These are phyloP conservation scores for Rhynchosporium graminicola DNA, from an alignment of 2,329 filamentous ascomycete genomes.

Conservation along the genomic window DNA sequence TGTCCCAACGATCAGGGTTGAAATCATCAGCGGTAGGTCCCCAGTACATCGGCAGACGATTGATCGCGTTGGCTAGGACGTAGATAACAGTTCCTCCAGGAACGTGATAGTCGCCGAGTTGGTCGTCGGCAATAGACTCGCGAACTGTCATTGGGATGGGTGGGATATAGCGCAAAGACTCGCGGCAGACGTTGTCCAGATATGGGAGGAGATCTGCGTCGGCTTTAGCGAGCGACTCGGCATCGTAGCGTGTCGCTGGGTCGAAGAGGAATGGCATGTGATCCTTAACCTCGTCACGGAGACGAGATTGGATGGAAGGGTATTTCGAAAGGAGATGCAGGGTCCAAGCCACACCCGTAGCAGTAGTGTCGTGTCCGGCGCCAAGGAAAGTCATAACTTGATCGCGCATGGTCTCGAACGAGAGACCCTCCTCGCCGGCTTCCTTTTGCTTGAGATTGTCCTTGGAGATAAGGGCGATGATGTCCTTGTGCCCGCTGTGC, in stretches of 20 bases:
- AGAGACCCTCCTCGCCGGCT: conserved; percentile 70
- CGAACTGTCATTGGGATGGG: conserved; percentile 50
- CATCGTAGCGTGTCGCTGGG: conserved; percentile 38
- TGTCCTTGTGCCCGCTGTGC: conserved; percentile 62
- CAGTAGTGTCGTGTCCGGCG: conserved; percentile 54
- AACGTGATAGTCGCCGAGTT: conserved; percentile 44
- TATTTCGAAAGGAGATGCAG: conserved; percentile 46
- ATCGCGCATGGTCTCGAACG: conserved; percentile 74
- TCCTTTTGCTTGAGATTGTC: conserved; percentile 53
- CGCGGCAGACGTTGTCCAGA: conserved; percentile 49
- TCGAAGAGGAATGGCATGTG: conserved; percentile 51
- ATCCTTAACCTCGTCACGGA: conserved; percentile 46
- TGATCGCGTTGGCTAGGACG: conserved; percentile 46
- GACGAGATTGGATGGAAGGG: conserved; percentile 43
- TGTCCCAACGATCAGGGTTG: conserved; percentile 47
- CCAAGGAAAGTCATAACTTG: conserved; percentile 88
- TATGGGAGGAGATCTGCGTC: conserved; percentile 47
- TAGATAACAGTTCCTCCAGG: conserved; percentile 48
- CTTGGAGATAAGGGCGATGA: conserved; percentile 60
- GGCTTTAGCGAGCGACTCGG: conserved; percentile 37
- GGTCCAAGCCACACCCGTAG: conserved; percentile 47
- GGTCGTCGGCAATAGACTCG: conserved; percentile 44
- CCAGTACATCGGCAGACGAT: conserved; percentile 45
- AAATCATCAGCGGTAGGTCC: conserved; percentile 45
- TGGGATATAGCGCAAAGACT: conserved; percentile 49